Evolutionary conservation across 495 filamentous ascomycete genomes (phyloP), one percentile per base, ranked within the genome.

Genomic region (Lasiosphaeria ovina): DNA sequence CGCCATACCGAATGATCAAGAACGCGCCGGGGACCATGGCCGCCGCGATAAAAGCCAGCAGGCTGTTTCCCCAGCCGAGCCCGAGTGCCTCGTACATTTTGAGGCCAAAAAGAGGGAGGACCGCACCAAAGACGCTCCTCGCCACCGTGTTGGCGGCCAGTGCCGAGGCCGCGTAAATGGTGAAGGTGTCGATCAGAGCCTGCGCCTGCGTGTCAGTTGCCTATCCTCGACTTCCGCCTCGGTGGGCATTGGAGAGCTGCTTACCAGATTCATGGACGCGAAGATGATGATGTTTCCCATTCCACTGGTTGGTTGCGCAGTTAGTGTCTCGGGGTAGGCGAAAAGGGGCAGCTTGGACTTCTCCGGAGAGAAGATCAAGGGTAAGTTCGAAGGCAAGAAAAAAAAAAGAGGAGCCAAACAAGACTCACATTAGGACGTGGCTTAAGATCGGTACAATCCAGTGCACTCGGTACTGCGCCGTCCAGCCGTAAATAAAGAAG

Each of bases 11-110:
- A 35, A 80, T 80, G 17, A 87, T 77, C 11, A 80, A 50, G 45
- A 82, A 62, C 0, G 86, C 74, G 3, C 78, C 74, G 9, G 84
- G 84, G 33, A 81, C 71, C 59, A 85, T 54, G 12, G 71, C 70
- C 14, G 87, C 51, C 12, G 78, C 77, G 50, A 86, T 69, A 48
- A 85, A 86, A 0, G 70, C 85, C 34, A 88, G 67, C 35, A 84
- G 57, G 14, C 75, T 81, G 62, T 87, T 87, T 0, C 84, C 85
- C 84, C 85, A 87, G 4, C 85, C 85, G n/a, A 82, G 69, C 0
- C 84, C 84, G 0, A 89, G 71, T 0, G 62, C 62, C 0, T 66
- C 55, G 57, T 85, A 88, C 79, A 89, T 81, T 0, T 42, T 57
- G 35, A 78, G 65, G 6, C 84, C 83, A 8, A 77, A 80, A 6